A percentile compares a stretch with the other conserved stretches of the same genome.
These are phyloP conservation scores for Populus pruinosa DNA, from an alignment of 345 rosid genomes.

Conservation along the genomic window DNA sequence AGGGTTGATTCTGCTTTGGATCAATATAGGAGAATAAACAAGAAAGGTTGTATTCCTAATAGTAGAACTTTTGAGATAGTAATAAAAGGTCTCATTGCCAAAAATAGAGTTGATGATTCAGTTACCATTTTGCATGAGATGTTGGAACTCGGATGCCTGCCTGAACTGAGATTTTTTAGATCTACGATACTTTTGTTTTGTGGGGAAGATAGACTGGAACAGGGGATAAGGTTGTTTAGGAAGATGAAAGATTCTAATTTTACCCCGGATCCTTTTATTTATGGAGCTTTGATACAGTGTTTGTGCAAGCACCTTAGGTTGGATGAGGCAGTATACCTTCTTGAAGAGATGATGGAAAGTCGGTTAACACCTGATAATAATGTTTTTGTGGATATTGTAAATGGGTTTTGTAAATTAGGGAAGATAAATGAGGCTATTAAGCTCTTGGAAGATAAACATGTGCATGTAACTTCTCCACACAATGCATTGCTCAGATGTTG, in stretches of 20 bases:
- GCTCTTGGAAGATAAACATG: constrained; percentile 41
- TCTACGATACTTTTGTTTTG: constrained; percentile 39
- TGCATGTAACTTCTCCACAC: constrained; percentile 31
- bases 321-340: constrained; percentile 35
- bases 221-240: constrained; percentile 34
- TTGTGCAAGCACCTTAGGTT: constrained; percentile 39
- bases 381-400: constrained; percentile 36
- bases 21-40: constrained; percentile 50
- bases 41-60: constrained; percentile 44
- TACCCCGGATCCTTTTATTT: constrained; percentile 28
- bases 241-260: constrained; percentile 39
- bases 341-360: constrained; percentile 39
- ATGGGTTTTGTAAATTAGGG: constrained; percentile 35
- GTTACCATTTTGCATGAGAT: constrained; percentile 37
- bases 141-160: constrained; percentile 29
- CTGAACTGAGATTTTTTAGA: constrained; percentile 34
- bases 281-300: constrained; percentile 30
- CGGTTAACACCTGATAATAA: constrained; percentile 21
- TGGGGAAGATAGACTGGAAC: constrained; percentile 35
- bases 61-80: constrained; percentile 48
- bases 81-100: constrained; percentile 36
- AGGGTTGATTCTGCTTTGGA: constrained; percentile 41
- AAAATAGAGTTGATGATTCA: constrained; percentile 31
- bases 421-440: constrained; percentile 29
- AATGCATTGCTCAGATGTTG: constrained; percentile 48